Evolutionary conservation across 306 rosid species (phyloP), one percentile per base, ranked within the genome.

Genomic region (Quercus mongolica): DNA sequence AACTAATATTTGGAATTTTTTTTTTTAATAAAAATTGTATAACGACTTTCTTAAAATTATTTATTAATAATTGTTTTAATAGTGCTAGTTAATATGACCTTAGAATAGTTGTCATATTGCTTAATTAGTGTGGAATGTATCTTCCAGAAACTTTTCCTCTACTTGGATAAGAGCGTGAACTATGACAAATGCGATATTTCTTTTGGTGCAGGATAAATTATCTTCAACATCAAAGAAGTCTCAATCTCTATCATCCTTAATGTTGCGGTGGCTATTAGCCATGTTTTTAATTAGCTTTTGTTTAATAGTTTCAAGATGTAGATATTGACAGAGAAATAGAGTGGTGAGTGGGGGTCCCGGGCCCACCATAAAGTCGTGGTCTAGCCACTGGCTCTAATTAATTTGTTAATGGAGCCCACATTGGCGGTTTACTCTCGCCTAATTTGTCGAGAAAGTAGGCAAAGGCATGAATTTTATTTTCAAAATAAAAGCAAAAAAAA

Each of bases 311-410:
- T 63, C 9, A 28, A 28, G 69, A 28, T 49, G 17, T 28, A 1
- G 10, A 63, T 28, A 26, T 28, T 12, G 17, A 23, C 3, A 14
- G 12, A 23, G 5, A 23, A 61, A 61, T 23, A 10, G 4, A 15
- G 20, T 5, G 41, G 69, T 11, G 6, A 20, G 56, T 61, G 71
- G 73, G 35, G 76, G 8, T 79, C 74, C 62, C 3, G 41, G 71
- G 75, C 79, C 87, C 85, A 55, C 78, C 7, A 28, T 1, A 68
- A 73, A 72, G 51, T 77, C 76, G 82, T 77, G 82, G 78, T 81
- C 72, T 79, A 81, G 80, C 82, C 75, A 56, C 75, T 63, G 51
- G 21, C 77, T 44, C 44, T 75, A 56, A 62, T 30, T 33, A 83
- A 41, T 2, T 85, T 70, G 57, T 76, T 76, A 25, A 62, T 20